Conservation (phyloP, 164 flowering plant genomes). For the Berberis thunbergii region DNA sequence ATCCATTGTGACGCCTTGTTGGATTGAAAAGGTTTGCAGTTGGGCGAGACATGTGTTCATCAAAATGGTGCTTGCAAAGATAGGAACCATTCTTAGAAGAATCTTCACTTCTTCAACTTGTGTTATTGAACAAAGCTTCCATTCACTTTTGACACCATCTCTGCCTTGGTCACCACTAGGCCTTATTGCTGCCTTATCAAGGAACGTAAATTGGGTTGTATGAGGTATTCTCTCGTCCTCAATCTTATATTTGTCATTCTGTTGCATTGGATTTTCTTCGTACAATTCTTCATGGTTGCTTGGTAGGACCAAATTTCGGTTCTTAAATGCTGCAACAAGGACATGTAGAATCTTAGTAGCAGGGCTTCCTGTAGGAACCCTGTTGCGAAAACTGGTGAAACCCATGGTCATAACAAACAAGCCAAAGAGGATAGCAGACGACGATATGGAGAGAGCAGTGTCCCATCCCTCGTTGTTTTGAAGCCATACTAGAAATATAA, state of each 20-base stretch:
- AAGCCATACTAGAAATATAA: constrained; percentile 30
- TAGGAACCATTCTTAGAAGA: constrained; percentile 36
- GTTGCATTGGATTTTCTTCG: neutral
- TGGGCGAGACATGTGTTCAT: constrained; percentile 59
- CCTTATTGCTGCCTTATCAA: constrained; percentile 11
- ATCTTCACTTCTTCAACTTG: constrained; percentile 50
- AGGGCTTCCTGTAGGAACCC: constrained; percentile 16
- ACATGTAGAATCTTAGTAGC: constrained; percentile 12
- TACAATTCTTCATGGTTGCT: constrained; percentile 2
- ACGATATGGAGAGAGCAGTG: constrained; percentile 5
- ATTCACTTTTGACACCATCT: constrained; percentile 14
- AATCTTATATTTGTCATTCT: neutral
- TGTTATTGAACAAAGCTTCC: constrained; percentile 30
- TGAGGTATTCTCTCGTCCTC: constrained; percentile 5
- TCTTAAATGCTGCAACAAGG: constrained; percentile 12
- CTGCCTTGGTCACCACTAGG: neutral
- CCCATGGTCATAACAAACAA: constrained; percentile 7
- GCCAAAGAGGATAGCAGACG: constrained; percentile 7
- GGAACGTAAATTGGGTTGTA: constrained; percentile 14
- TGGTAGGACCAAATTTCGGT: constrained; percentile 7
- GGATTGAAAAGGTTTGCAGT: constrained; percentile 56
- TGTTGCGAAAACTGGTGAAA: constrained; percentile 10
- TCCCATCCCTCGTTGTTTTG: constrained; percentile 29
- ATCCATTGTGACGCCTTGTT: constrained; percentile 48
- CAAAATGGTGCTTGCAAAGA: constrained; percentile 47